phyloP scores from a whole-genome alignment of 139 green algal genomes.

The Dunaliella primolecta region DNA sequence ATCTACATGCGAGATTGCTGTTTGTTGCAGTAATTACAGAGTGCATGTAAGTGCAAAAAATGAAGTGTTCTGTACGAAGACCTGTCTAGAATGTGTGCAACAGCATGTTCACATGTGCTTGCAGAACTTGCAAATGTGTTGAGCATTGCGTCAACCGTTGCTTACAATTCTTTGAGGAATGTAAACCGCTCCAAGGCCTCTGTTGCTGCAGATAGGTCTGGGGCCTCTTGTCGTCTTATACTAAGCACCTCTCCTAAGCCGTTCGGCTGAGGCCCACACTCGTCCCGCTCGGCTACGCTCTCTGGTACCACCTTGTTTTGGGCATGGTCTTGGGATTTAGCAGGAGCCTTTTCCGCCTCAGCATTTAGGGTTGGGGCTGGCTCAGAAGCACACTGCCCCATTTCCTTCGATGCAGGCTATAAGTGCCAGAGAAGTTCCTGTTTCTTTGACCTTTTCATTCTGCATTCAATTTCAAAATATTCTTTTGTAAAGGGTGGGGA shows the following conservation, averaged over 20 bases:
- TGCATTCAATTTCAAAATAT: too few relatives aligned
- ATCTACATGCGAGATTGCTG: not conserved
- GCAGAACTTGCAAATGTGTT: not conserved
- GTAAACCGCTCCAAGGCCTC: not conserved
- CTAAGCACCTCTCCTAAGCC: not conserved
- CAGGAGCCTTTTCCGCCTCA: not conserved
- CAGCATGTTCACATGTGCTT: not conserved
- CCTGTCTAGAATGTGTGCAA: too few relatives aligned
- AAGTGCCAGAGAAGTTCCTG: too few relatives aligned
- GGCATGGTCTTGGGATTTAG: not conserved
- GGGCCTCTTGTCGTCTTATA: not conserved
- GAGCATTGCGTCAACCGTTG: too few relatives aligned
- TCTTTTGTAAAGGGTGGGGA: too few relatives aligned
- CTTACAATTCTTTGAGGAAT: not conserved
- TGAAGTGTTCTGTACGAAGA: not conserved
- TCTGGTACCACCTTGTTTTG: not conserved
- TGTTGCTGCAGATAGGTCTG: not conserved
- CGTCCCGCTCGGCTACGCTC: not conserved
- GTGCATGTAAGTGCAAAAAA: not conserved
- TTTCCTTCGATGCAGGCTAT: too few relatives aligned
- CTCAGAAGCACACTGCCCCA: not conserved
- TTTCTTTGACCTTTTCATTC: too few relatives aligned
- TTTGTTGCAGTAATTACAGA: conserved; percentile 1
- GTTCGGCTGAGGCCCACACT: not conserved
- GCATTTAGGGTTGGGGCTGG: not conserved